Evolutionary conservation across 1,284 basidiomycete species (phyloP).

Genomic region (Phellopilus nigrolimitatus): DNA sequence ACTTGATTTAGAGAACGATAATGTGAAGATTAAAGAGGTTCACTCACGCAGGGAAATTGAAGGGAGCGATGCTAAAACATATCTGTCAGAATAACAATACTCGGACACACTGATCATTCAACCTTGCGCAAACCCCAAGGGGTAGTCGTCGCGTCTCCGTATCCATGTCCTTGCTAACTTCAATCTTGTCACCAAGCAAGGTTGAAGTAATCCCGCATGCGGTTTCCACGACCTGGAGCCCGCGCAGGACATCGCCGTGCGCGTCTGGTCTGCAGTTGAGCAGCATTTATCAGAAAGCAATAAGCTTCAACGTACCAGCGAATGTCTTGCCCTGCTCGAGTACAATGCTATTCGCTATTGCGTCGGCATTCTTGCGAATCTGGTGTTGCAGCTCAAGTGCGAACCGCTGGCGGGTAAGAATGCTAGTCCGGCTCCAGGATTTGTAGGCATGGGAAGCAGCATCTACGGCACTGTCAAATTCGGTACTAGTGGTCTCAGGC

Average conservation of each 20-base stretch:
- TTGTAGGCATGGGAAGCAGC: constrained; percentile 87
- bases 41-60: constrained; percentile 87
- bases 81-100: constrained; percentile 17
- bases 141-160: constrained; percentile 81
- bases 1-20: neutral
- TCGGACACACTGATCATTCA: too few relatives aligned
- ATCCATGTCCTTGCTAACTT: constrained; percentile 98
- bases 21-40: neutral
- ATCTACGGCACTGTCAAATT: constrained; percentile 85
- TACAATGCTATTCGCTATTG: constrained; percentile 73
- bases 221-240: constrained; percentile 92
- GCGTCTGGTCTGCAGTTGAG: constrained; percentile 60
- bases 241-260: constrained; percentile 90
- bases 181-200: constrained; percentile 86
- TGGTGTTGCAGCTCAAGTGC: constrained; percentile 83
- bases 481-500: constrained; percentile 80
- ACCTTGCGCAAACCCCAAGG: constrained; percentile 76
- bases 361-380: constrained; percentile 73
- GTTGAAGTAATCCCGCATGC: constrained; percentile 81
- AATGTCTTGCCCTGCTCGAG: constrained; percentile 91
- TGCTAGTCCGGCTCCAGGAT: constrained; percentile 83
- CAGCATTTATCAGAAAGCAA: constrained; percentile 20
- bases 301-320: constrained; percentile 44
- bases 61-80: constrained; percentile 86
- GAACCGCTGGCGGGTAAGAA: constrained; percentile 85